Evolutionary conservation across 192 early-diverging fungal genomes (phyloP).

Genomic region (Mortierella antarctica): DNA sequence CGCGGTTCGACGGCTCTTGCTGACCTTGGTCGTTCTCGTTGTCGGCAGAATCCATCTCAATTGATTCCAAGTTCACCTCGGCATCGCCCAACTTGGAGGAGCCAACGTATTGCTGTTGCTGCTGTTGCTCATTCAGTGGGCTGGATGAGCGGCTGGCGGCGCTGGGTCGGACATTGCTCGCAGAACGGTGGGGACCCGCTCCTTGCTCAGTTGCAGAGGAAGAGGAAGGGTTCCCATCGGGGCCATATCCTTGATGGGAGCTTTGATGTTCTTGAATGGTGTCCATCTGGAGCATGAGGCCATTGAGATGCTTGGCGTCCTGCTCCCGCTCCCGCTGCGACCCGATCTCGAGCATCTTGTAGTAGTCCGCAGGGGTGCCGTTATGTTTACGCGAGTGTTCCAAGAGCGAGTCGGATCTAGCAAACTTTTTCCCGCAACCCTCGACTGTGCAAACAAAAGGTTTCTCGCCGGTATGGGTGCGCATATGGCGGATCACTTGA

Average conservation of each 20-base stretch:
- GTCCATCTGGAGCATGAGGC: constrained; percentile 43
- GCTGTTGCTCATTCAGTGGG: background rate
- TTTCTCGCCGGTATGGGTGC: constrained; percentile 82
- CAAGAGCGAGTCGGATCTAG: constrained; percentile 78
- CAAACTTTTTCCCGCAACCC: constrained; percentile 79
- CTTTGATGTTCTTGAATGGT: constrained; percentile 48
- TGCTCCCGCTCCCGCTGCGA: constrained; percentile 44
- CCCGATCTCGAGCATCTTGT: constrained; percentile 48
- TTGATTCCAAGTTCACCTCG: background rate
- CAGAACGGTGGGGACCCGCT: background rate
- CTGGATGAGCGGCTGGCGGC: background rate
- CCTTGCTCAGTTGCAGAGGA: background rate
- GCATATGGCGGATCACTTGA: constrained; percentile 78
- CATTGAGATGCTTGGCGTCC: constrained; percentile 48
- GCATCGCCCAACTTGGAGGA: background rate
- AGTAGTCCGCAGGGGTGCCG: constrained; percentile 48
- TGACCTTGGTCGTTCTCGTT: background rate
- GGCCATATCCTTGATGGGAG: constrained; percentile 6
- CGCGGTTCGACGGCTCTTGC: constrained; percentile 2
- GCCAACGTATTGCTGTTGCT: background rate
- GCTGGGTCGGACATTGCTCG: background rate
- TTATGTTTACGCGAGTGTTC: constrained; percentile 71
- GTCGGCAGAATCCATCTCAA: constrained; percentile 4
- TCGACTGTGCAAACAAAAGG: constrained; percentile 74
- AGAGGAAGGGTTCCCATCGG: background rate